These are phyloP conservation scores for Pythium utonaiense DNA, from an alignment of 352 stramenopile species.

Conservation along the genomic window DNA sequence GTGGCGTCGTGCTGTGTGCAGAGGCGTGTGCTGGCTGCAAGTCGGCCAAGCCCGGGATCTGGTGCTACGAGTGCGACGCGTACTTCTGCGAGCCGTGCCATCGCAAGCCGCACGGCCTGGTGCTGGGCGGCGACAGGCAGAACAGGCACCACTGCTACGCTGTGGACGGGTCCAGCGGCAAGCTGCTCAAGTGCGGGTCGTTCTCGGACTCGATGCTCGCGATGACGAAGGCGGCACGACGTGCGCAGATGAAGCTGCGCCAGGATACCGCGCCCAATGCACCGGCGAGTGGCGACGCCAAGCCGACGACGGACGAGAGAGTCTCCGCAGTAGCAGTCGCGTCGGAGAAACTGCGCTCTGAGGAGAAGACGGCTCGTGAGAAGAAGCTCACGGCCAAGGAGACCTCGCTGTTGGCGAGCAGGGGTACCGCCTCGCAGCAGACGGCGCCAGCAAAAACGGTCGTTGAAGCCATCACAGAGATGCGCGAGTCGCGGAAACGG, in stretches of 20 bases:
- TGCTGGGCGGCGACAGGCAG: slow-evolving; percentile 25
- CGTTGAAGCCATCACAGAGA: neutral
- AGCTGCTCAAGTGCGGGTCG: slow-evolving; percentile 34
- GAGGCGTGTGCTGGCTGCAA: slow-evolving; percentile 45
- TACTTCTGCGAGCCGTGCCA: slow-evolving; percentile 61
- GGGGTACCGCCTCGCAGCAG: no score
- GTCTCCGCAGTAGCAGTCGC: neutral
- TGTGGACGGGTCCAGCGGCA: slow-evolving; percentile 53
- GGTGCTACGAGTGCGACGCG: slow-evolving; percentile 61
- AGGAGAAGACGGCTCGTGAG: neutral
- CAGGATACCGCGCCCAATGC: neutral
- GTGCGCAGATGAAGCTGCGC: slow-evolving; percentile 1
- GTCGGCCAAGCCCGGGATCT: slow-evolving; percentile 37
- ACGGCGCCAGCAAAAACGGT: no score
- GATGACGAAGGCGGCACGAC: slow-evolving; percentile 21
- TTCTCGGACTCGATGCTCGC: slow-evolving; percentile 42
- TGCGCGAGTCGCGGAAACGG: neutral
- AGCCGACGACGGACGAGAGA: neutral
- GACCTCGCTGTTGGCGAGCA: neutral
- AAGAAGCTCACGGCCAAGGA: slow-evolving; percentile 1
- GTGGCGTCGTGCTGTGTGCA: slow-evolving; percentile 13
- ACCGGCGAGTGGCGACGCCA: neutral
- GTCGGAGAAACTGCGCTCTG: neutral
- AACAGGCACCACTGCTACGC: slow-evolving; percentile 49
- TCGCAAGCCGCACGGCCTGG: slow-evolving; percentile 51